phyloP scores from a whole-genome alignment of 768 basidiomycete genomes.

The Boletus sp. region DNA sequence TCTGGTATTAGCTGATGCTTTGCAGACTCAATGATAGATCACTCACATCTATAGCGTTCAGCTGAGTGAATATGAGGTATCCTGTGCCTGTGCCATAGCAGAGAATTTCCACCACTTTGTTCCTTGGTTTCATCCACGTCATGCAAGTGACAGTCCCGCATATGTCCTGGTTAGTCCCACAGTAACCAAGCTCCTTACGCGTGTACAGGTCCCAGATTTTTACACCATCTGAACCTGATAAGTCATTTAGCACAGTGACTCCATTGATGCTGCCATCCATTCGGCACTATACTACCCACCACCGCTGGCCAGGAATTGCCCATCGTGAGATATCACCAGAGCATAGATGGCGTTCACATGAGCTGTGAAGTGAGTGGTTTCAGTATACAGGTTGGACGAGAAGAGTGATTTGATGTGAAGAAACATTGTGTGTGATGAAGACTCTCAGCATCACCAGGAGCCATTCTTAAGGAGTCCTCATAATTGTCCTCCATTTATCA shows the following conservation, averaged over 20 bases:
- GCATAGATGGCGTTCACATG: background rate
- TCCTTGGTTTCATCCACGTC: constrained; percentile 1
- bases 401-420: too few relatives aligned
- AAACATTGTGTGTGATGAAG: too few relatives aligned
- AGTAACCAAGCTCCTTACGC: too few relatives aligned
- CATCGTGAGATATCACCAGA: background rate
- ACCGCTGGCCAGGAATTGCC: background rate
- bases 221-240: background rate
- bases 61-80: background rate
- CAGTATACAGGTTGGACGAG: too few relatives aligned
- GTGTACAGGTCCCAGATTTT: background rate
- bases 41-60: constrained; percentile 4
- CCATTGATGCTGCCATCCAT: too few relatives aligned
- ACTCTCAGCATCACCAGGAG: too few relatives aligned
- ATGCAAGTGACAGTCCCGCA: background rate
- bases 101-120: background rate
- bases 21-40: too few relatives aligned
- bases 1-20: too few relatives aligned
- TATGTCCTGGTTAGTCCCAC: background rate
- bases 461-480: too few relatives aligned
- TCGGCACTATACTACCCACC: background rate
- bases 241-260: too few relatives aligned
- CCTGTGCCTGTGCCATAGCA: constrained; percentile 5
- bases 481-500: too few relatives aligned
- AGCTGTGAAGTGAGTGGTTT: too few relatives aligned